Base-by-base conservation (phyloP, 352 stramenopile genomes). In the Pythium rhizo-oryzae region DNA sequence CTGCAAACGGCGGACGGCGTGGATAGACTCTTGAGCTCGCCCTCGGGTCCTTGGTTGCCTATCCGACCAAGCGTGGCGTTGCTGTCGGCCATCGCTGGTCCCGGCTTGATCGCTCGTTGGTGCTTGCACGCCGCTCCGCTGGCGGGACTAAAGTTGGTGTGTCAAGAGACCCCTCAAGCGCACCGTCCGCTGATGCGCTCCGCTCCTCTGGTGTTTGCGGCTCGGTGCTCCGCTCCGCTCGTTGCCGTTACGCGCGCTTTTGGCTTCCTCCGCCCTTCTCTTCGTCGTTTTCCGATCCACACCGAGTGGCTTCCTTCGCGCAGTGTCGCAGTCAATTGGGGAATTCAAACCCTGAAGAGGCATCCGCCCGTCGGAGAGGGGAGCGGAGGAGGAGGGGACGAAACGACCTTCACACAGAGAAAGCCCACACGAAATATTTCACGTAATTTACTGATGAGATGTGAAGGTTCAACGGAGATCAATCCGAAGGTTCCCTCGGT, bases 391-490 rank as follows among this genome's bases (percentile, higher is more conserved):
- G 25, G 55, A 56, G 37, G 33, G 47, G 49, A 65, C 47, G 59
- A 65, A 65, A 65, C 59, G 28, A 23, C 53, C 58, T 15, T 33
- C 58, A 28, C 44, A 50, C 37, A 64, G 19, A 55, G 16, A 3
- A 63, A 55, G 23, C 41, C 23, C 7, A 33, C 18, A 23, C 46
- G 59, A 56, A 62, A 70, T 59, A 60, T 63, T 59, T 59, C 62
- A 41, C 16, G 43, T 49, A 71, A 54, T n/a, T 53, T 41, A 59
- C 23, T 11, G 15, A 37, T 49, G 23, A 43, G 41, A 62, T 62
- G 30, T 41, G 56, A 47, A 51, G 15, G 44, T 51, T 51, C 44
- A 51, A 43, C 37, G 2, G 15, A 43, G 37, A 43, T 33, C 28
- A 33, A 33, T 33, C 6, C 28, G 28, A 33, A 6, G 28, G 28